Conservation (phyloP, 2,329 filamentous ascomycete genomes). For the Coniella lustricola region DNA sequence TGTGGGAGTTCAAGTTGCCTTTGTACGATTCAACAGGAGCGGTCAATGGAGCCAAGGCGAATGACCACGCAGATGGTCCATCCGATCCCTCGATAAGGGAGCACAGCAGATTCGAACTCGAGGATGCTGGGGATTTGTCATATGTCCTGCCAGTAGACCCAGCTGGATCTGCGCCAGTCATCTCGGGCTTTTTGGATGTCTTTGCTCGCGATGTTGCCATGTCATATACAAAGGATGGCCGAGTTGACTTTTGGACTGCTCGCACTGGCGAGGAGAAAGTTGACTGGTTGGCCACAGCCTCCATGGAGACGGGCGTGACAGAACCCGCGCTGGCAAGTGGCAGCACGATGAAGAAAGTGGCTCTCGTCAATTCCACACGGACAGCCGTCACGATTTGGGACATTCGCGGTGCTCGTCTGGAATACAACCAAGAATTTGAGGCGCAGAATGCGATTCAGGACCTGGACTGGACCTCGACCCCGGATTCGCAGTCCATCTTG, state of each 20-base stretch:
- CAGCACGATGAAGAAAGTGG: constrained; percentile 80
- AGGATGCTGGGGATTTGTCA: constrained; percentile 49
- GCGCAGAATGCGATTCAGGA: constrained; percentile 71
- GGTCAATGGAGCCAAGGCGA: constrained; percentile 2
- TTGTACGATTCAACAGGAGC: constrained; percentile 28
- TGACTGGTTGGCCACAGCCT: constrained; percentile 77
- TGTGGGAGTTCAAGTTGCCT: constrained; percentile 70
- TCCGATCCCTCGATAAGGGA: constrained; percentile 44
- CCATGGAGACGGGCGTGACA: constrained; percentile 68
- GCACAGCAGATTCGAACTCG: constrained; percentile 66
- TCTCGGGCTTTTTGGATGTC: constrained; percentile 74
- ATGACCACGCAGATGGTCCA: constrained; percentile 26
- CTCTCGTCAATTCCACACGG: constrained; percentile 66
- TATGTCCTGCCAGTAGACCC: constrained; percentile 79
- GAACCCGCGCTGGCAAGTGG: constrained; percentile 75
- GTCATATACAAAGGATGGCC: constrained; percentile 69
- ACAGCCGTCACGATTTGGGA: constrained; percentile 88
- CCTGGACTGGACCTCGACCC: constrained; percentile 89
- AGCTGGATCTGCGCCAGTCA: constrained; percentile 63
- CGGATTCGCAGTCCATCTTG: constrained; percentile 79
- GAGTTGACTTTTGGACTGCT: constrained; percentile 80
- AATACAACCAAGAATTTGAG: constrained; percentile 71
- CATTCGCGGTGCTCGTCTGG: constrained; percentile 70
- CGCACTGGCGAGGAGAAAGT: constrained; percentile 60
- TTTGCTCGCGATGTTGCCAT: constrained; percentile 83